Percentiles rank a stretch among this genome's conserved stretches.
phyloP scores from a whole-genome alignment of 1,139 yeast species.

The Geotrichum macrosporum region DNA sequence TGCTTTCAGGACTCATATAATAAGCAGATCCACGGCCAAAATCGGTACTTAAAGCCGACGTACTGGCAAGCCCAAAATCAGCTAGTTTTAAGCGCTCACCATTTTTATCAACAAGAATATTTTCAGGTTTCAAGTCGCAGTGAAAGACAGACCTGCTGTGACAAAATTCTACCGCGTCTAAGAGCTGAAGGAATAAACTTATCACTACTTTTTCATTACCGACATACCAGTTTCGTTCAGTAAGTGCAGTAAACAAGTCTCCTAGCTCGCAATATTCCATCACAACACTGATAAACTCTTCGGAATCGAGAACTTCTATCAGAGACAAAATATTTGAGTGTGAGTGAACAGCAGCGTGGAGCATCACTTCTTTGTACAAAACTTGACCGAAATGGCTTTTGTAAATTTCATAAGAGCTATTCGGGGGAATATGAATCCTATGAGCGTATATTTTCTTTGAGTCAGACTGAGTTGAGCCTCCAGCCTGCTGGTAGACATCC shows the following conservation, averaged over 20 bases:
- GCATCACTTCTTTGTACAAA: conserved; percentile 59
- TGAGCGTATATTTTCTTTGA: conserved; percentile 2
- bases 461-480: background rate
- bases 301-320: conserved; percentile 52
- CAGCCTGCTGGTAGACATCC: background rate
- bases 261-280: conserved; percentile 72
- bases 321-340: conserved; percentile 75
- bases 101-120: conserved; percentile 61
- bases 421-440: conserved; percentile 8
- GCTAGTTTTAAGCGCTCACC: conserved; percentile 60
- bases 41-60: conserved; percentile 41
- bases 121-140: conserved; percentile 91
- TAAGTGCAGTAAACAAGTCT: conserved; percentile 75
- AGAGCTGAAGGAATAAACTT: conserved; percentile 66
- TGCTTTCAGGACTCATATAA: conserved; percentile 83
- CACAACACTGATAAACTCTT: conserved; percentile 52
- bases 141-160: conserved; percentile 67
- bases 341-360: conserved; percentile 67
- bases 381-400: conserved; percentile 7
- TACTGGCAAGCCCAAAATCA: conserved; percentile 74
- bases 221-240: conserved; percentile 56
- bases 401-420: conserved; percentile 7
- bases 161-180: conserved; percentile 69
- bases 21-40: conserved; percentile 83
- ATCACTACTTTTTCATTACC: conserved; percentile 55